Evolutionary conservation across 1,284 basidiomycete species (phyloP).

Genomic region (Neonothopanus nambi): DNA sequence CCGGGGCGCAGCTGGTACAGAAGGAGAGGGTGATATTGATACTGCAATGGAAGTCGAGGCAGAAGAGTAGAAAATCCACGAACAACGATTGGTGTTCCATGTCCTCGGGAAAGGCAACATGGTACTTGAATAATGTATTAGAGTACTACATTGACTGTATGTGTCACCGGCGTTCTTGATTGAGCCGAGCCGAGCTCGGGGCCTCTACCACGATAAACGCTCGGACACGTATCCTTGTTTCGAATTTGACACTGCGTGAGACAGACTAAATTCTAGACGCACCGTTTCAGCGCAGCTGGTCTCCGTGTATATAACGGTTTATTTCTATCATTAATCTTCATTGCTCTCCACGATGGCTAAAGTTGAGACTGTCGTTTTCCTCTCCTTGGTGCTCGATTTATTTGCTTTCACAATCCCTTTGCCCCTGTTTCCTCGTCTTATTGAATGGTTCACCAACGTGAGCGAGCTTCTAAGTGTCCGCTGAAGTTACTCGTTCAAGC

Average conservation of each 20-base stretch:
- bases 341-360: conserved; percentile 47
- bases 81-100: too few species aligned
- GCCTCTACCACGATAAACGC: not conserved
- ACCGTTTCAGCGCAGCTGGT: conserved; percentile 4
- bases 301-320: conserved; percentile 1
- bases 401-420: conserved; percentile 95
- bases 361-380: conserved; percentile 77
- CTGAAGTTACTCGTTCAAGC: not conserved
- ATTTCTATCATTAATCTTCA: conserved; percentile 3
- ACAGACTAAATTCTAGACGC: not conserved
- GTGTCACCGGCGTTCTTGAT: too few species aligned
- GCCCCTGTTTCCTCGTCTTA: conserved; percentile 85
- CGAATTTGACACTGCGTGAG: not conserved
- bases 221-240: not conserved
- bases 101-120: not conserved
- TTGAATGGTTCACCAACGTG: conserved; percentile 86
- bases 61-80: conserved; percentile 5
- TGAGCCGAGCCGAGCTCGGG: not conserved
- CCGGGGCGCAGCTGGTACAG: conserved; percentile 45
- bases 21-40: conserved; percentile 28
- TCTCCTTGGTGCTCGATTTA: conserved; percentile 83
- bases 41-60: conserved; percentile 22
- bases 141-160: not conserved
- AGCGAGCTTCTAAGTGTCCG: conserved; percentile 29
- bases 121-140: too few species aligned